Evolutionary conservation across 352 stramenopile species (phyloP), one percentile per base, ranked within the genome.

Genomic region (Aphanomyces astaci): DNA sequence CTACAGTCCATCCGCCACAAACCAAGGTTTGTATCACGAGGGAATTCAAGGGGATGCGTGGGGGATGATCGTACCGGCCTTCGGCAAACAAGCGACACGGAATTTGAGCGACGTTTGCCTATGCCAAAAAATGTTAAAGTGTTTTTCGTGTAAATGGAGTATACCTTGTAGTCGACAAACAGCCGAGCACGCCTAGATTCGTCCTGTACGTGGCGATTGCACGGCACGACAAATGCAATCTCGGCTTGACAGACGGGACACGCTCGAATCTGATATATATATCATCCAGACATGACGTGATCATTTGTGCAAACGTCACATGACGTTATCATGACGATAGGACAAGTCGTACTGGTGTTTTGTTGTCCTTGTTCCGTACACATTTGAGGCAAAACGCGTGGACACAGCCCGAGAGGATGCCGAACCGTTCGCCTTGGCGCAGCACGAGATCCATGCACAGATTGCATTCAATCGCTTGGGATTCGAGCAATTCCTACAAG

Each of bases 401-500:
- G 36, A 66, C 79, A 74, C 87, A 95, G 62, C 82, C 82, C 31
- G 85, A 91, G 0, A 95, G 72, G 57, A 95, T 59, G 0, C 87
- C 87, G 67, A 95, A 95, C 43, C 85, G 85, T 70, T 93, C 85
- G 40, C 77, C 77, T 65, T 89, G 89, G 31, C 67, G 60, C 63
- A 92, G 70, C 43, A 94, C 76, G 70, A 82, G 80, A 60, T 95
- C 87, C 66, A 87, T 90, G 75, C 87, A 95, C 69, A 95, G 92
- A 62, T 84, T 87, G 66, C 87, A 95, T 74, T 94, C 87, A 27
- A 92, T 71, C 0, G 87, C 81, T 45, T 78, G 64, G 4, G 84
- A 92, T 7, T 80, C 73, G 28, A 79, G 66, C 25, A 90, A 73
- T 73, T 93, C 84, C 66, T 86, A 72, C n/a, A 79, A n/a, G n/a